Evolutionary conservation across 345 rosid genomes (phyloP), one percentile per base, ranked within the genome.

Genomic region (Acer yangbiense): DNA sequence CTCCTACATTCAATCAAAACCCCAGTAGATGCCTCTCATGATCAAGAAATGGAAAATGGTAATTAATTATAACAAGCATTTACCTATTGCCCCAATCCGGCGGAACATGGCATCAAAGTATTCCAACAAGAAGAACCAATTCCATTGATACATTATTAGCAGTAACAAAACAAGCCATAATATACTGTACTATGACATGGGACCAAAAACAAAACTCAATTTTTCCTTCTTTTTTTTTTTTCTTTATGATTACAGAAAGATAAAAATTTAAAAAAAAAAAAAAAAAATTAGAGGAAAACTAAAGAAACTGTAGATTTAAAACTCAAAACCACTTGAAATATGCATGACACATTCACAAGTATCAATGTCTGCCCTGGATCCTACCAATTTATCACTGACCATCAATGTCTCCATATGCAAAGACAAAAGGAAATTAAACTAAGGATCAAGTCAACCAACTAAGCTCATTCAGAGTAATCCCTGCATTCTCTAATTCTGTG

Each of bases 41-140:
- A 78, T 64, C 76, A 74, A 68, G 35, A 23, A 68, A 20, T 35
- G 48, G 25, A 79, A 82, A 78, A 76, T 76, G 78, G 78, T 29
- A 41, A 52, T 57, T 8, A 52, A 32, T 18, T 9, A 50, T 2
- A 52, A 74, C n/a, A 74, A 44, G 69, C 61, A 20, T 43, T 23
- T 16, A 41, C 63, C 17, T 17, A 55, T 46, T 39, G 27, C 32
- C 32, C 14, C 8, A 12, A 23, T 74, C 58, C 68, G 7, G 32
- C 0, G 20, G 61, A 74, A 58, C 14, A 54, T 66, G 20, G 2
- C 27, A 39, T 18, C 32, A 7, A 4, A 52, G 58, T 17, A 44
- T 55, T 25, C 39, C 54, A 61, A 3, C 48, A 27, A 58, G 71
- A 48, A 10, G 25, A 68, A 25, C 20, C 14, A 43, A 69, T 64